These are phyloP conservation scores for Trametes villosa DNA, from an alignment of 768 basidiomycete genomes.

Conservation along the genomic window DNA sequence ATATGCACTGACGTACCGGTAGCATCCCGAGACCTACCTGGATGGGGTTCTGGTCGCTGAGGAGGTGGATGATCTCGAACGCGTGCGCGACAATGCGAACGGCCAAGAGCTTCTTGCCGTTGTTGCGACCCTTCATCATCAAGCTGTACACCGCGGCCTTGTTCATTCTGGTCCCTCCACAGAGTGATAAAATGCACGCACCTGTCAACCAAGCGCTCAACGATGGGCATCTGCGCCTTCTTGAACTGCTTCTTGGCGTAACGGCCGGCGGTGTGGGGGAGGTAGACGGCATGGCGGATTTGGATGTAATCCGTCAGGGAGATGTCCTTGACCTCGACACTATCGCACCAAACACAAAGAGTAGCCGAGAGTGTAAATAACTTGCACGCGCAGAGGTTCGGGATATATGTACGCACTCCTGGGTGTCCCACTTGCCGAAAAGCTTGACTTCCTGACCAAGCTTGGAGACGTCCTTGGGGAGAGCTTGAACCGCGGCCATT, in stretches of 20 bases:
- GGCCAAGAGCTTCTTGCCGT: conserved; percentile 98
- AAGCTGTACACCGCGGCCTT: conserved; percentile 53
- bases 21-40: conserved; percentile 61
- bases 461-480: conserved; percentile 82
- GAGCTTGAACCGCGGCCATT: conserved; percentile 70
- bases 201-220: conserved; percentile 98
- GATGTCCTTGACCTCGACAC: conserved; percentile 99
- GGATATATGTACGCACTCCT: conserved; percentile 72
- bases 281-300: conserved; percentile 95
- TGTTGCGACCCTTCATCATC: conserved; percentile 99
- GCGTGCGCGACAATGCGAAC: conserved; percentile 99
- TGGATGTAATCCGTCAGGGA: conserved; percentile 99
- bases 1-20: background rate
- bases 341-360: conserved; percentile 35
- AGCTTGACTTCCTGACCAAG: conserved; percentile 90
- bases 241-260: conserved; percentile 99
- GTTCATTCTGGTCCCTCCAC: background rate
- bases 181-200: conserved; percentile 40
- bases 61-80: conserved; percentile 99
- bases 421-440: conserved; percentile 98
- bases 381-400: conserved; percentile 3
- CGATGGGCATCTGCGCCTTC: conserved; percentile 99
- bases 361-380: conserved; percentile 1
- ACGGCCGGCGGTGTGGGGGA: conserved; percentile 98
- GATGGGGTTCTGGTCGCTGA: conserved; percentile 99